Evolutionary conservation across 2,329 filamentous ascomycete species (phyloP).

Genomic region (Fusarium haematococcum): DNA sequence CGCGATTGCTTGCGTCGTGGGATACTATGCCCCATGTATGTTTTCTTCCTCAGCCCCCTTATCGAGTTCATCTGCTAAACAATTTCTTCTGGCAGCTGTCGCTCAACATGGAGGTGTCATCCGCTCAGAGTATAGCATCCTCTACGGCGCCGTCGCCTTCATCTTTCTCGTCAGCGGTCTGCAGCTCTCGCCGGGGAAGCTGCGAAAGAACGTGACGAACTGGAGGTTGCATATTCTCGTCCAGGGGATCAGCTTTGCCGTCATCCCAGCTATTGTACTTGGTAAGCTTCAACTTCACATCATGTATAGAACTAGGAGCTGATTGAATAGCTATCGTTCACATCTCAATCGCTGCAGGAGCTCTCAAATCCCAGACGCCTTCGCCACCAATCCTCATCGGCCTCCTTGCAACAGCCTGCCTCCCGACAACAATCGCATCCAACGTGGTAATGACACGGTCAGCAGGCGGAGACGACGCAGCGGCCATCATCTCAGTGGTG

Average conservation of each 20-base stretch:
- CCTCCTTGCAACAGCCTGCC: constrained; percentile 74
- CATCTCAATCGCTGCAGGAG: constrained; percentile 60
- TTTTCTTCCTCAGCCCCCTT: not conserved
- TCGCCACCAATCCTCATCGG: constrained; percentile 75
- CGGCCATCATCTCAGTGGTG: constrained; percentile 75
- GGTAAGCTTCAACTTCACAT: constrained; percentile 49
- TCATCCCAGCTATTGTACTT: constrained; percentile 73
- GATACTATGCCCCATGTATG: constrained; percentile 58
- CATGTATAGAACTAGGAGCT: constrained; percentile 23
- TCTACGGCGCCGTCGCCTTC: constrained; percentile 76
- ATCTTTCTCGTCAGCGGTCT: constrained; percentile 80
- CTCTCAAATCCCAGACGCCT: constrained; percentile 65
- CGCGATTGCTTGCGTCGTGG: constrained; percentile 62
- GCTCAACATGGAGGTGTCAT: constrained; percentile 61
- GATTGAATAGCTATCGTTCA: constrained; percentile 55
- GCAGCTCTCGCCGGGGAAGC: constrained; percentile 72
- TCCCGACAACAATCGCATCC: constrained; percentile 78
- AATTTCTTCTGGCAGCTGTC: constrained; percentile 51
- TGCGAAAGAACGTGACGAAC: constrained; percentile 71
- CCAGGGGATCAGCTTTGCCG: constrained; percentile 74
- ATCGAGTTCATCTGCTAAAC: constrained; percentile 10
- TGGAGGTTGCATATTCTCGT: constrained; percentile 77
- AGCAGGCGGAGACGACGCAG: constrained; percentile 75
- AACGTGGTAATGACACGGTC: constrained; percentile 81
- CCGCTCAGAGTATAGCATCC: constrained; percentile 68